A percentile compares a stretch with the other conserved stretches of the same genome.
phyloP scores from a whole-genome alignment of 2,329 filamentous ascomycete species.

The Cordyceps pruinosa region DNA sequence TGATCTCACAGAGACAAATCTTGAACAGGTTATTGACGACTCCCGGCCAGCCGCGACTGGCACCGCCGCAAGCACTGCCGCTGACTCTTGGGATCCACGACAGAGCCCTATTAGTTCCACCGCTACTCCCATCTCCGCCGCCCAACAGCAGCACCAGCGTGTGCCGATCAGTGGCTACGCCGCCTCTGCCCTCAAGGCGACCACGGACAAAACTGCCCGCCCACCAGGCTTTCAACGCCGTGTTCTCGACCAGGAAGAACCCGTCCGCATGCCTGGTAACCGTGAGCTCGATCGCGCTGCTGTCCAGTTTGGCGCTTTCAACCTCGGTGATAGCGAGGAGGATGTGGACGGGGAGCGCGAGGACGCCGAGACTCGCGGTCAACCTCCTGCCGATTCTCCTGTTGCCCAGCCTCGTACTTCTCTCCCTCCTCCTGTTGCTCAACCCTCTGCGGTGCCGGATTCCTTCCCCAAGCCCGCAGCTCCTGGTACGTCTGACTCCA shows the following conservation, averaged over 20 bases:
- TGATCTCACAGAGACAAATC: constrained; percentile 83
- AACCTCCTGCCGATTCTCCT: constrained; percentile 89
- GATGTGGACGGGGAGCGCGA: constrained; percentile 93
- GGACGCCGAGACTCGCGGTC: constrained; percentile 87
- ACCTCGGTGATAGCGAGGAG: constrained; percentile 72
- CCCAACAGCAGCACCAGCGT: constrained; percentile 55
- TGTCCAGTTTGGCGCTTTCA: constrained; percentile 95
- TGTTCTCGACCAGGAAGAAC: constrained; percentile 90
- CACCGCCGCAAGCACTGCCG: constrained; percentile 81
- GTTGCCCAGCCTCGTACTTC: constrained; percentile 78
- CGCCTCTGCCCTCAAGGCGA: constrained; percentile 75
- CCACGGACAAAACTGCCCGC: constrained; percentile 54
- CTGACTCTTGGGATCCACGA: constrained; percentile 75
- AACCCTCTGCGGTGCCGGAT: constrained; percentile 49
- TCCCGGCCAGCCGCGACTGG: constrained; percentile 71
- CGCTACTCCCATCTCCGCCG: constrained; percentile 58
- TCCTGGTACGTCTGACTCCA: constrained; percentile 30
- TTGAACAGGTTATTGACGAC: constrained; percentile 80
- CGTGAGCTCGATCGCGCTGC: constrained; percentile 88
- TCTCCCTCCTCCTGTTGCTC: constrained; percentile 70
- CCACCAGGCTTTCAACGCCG: constrained; percentile 77
- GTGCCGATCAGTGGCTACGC: constrained; percentile 65
- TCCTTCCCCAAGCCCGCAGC: constrained; percentile 50
- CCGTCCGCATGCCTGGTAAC: constrained; percentile 96
- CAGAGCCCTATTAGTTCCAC: constrained; percentile 51